Conservation (phyloP, 2,329 filamentous ascomycete species). For the Colletotrichum sp. region DNA sequence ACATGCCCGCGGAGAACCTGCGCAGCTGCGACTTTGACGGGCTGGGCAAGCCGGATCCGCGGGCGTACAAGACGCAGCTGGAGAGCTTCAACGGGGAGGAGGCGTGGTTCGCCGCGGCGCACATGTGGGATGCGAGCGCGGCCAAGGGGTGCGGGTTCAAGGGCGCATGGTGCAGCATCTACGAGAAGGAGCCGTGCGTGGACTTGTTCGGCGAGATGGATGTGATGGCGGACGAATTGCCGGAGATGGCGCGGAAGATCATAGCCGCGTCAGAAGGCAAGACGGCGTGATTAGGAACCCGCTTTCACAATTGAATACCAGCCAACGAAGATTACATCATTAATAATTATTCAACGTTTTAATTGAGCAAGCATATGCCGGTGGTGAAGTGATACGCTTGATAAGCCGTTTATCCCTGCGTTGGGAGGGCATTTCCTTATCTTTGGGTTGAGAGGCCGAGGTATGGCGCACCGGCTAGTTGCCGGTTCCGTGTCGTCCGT, state of each 20-base stretch:
- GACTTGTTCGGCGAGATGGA: slow-evolving; percentile 59
- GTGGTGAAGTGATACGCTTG: background rate
- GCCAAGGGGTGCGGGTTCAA: slow-evolving; percentile 55
- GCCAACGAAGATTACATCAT: background rate
- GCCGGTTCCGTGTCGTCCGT: slow-evolving; percentile 1
- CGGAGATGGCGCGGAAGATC: slow-evolving; percentile 51
- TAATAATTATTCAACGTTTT: background rate
- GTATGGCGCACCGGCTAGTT: background rate
- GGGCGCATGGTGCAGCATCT: slow-evolving; percentile 57
- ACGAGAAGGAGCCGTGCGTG: slow-evolving; percentile 53
- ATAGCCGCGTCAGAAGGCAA: slow-evolving; percentile 27
- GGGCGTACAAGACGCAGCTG: slow-evolving; percentile 48
- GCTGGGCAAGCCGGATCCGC: slow-evolving; percentile 54
- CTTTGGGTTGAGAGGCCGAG: background rate
- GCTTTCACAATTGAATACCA: background rate
- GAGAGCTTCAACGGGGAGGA: slow-evolving; percentile 42
- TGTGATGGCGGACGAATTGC: slow-evolving; percentile 49
- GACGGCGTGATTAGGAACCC: background rate
- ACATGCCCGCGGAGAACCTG: slow-evolving; percentile 55
- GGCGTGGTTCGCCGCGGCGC: slow-evolving; percentile 63
- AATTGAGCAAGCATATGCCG: background rate
- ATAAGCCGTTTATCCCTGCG: background rate
- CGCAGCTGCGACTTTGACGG: slow-evolving; percentile 53
- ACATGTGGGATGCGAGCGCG: slow-evolving; percentile 64
- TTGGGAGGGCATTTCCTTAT: background rate